A percentile compares a stretch with the other conserved stretches of the same genome.
These are phyloP conservation scores for Hebeloma cylindrosporum DNA, from an alignment of 768 basidiomycete species.

Conservation along the genomic window DNA sequence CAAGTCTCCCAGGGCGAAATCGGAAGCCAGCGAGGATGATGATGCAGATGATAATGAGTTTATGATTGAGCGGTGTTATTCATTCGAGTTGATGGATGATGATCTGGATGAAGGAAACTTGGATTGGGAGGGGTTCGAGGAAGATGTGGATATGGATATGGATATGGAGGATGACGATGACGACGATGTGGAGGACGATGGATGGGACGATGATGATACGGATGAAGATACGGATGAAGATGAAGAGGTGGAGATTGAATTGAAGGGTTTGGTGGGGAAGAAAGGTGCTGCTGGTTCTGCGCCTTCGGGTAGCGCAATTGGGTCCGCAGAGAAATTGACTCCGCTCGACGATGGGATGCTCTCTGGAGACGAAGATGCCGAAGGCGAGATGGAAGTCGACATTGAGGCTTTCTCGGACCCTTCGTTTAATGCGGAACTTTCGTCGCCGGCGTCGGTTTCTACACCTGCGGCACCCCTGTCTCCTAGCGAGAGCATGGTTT, in stretches of 20 bases:
- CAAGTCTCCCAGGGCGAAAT: too few species aligned
- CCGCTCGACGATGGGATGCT: conserved; percentile 3
- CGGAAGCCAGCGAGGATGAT: neutral
- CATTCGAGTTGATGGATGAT: conserved; percentile 21
- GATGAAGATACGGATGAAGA: conserved; percentile 18
- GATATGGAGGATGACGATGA: conserved; percentile 21
- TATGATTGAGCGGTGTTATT: conserved; percentile 25
- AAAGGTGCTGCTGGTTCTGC: neutral
- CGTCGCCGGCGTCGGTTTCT: conserved; percentile 22
- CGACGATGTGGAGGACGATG: conserved; percentile 17
- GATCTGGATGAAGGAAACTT: conserved; percentile 14
- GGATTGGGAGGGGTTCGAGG: neutral
- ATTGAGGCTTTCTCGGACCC: conserved; percentile 37
- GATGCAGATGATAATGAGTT: conserved; percentile 13
- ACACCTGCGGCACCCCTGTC: conserved; percentile 7
- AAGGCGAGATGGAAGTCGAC: conserved; percentile 35
- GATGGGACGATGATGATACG: conserved; percentile 17
- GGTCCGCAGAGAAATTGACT: neutral
- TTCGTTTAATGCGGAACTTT: conserved; percentile 38
- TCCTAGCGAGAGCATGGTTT: conserved; percentile 12
- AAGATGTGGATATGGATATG: conserved; percentile 16
- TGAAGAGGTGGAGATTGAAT: conserved; percentile 17
- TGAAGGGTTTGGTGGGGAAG: conserved; percentile 13
- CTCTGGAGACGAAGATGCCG: conserved; percentile 26
- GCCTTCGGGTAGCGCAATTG: neutral